phyloP scores from a whole-genome alignment of 2,329 filamentous ascomycete species.

The Penicillium occitanis region DNA sequence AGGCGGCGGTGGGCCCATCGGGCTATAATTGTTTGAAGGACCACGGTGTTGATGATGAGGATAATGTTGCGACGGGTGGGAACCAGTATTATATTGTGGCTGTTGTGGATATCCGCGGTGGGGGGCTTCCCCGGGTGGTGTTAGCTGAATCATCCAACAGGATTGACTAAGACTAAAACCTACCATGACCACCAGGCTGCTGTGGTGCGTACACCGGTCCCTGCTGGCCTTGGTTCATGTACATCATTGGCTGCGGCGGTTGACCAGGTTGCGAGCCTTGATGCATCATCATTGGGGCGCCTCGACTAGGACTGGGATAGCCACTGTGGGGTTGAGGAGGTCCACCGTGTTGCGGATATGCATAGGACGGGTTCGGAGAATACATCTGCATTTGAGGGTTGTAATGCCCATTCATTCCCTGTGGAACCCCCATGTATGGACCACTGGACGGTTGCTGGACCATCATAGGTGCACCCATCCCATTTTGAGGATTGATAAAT shows the following conservation, averaged over 20 bases:
- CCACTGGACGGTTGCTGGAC: slow-evolving; percentile 69
- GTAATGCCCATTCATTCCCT: slow-evolving; percentile 64
- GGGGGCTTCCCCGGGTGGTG: slow-evolving; percentile 43
- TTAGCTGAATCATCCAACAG: slow-evolving; percentile 7
- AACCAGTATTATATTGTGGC: slow-evolving; percentile 65
- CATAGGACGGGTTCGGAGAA: slow-evolving; percentile 70
- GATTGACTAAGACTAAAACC: slow-evolving; percentile 44
- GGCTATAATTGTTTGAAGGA: slow-evolving; percentile 57
- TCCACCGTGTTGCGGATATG: slow-evolving; percentile 56
- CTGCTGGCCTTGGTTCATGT: slow-evolving; percentile 73
- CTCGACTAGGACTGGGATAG: slow-evolving; percentile 83
- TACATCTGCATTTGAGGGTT: slow-evolving; percentile 80
- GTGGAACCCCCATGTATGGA: slow-evolving; percentile 70
- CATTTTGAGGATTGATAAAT: slow-evolving; percentile 69
- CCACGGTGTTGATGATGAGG: slow-evolving; percentile 57
- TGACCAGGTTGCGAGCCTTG: slow-evolving; percentile 93
- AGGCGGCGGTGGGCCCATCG: slow-evolving; percentile 44
- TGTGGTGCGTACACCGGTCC: slow-evolving; percentile 70
- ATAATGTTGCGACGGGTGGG: slow-evolving; percentile 64
- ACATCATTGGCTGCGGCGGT: slow-evolving; percentile 64
- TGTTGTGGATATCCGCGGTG: slow-evolving; percentile 60
- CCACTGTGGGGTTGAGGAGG: slow-evolving; percentile 63
- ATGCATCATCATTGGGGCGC: slow-evolving; percentile 89
- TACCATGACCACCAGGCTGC: slow-evolving; percentile 68
- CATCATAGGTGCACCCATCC: slow-evolving; percentile 80